A percentile compares a stretch with the other conserved stretches of the same genome.
phyloP scores from a whole-genome alignment of 2,329 filamentous ascomycete genomes.

The Colletotrichum australisinense region DNA sequence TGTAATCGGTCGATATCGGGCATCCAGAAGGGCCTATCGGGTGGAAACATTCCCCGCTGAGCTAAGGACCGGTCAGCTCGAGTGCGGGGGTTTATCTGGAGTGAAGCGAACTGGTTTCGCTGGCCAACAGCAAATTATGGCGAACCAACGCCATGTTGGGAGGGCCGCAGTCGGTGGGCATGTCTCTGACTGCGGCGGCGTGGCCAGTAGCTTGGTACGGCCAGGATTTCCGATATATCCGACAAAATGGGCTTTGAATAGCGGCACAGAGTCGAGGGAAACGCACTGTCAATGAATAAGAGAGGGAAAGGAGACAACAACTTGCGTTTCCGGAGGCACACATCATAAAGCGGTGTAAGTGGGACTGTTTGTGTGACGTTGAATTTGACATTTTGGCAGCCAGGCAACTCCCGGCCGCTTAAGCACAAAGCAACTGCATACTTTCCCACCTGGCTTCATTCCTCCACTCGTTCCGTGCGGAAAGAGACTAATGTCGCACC shows the following conservation, averaged over 20 bases:
- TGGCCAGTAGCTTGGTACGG: neutral
- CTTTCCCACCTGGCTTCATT: neutral
- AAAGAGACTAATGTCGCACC: slow-evolving; percentile 33
- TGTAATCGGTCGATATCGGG: neutral
- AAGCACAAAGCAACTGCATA: neutral
- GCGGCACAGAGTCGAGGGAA: neutral
- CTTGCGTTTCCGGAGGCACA: neutral
- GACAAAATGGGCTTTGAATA: neutral
- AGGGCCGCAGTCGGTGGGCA: neutral
- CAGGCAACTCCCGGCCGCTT: neutral
- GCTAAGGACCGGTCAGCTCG: neutral
- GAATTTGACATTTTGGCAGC: slow-evolving; percentile 21
- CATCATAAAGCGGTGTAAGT: neutral
- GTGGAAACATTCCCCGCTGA: neutral
- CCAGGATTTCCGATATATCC: neutral
- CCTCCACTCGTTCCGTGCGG: neutral
- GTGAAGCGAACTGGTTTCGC: neutral
- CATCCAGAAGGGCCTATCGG: neutral
- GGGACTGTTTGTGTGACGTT: slow-evolving; percentile 2
- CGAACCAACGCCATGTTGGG: neutral
- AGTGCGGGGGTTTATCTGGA: neutral
- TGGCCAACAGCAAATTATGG: neutral
- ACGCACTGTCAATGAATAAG: neutral
- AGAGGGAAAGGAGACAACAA: neutral
- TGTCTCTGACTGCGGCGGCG: neutral